These are phyloP conservation scores for Cladosporium sp. DNA, from an alignment of 2,329 filamentous ascomycete genomes.

Conservation along the genomic window DNA sequence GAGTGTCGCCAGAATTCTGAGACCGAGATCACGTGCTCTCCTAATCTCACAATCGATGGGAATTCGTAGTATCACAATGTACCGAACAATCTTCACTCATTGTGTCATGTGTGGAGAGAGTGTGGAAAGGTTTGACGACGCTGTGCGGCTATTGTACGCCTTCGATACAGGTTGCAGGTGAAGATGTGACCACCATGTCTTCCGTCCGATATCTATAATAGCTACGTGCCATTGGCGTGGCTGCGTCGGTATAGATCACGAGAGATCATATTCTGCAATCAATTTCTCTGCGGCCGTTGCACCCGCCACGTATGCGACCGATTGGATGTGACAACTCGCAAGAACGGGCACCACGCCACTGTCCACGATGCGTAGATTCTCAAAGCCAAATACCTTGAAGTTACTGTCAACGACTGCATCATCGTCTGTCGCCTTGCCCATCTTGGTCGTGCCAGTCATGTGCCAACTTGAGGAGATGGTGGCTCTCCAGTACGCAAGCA, in stretches of 20 bases:
- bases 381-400: constrained; percentile 58
- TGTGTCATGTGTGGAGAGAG: too few relatives aligned
- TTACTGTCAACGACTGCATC: constrained; percentile 52
- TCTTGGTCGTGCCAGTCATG: constrained; percentile 45
- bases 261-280: constrained; percentile 17
- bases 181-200: background rate
- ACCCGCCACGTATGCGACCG: constrained; percentile 20
- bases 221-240: background rate
- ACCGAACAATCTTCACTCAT: background rate
- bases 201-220: background rate
- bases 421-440: constrained; percentile 47
- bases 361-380: constrained; percentile 57
- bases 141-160: too few relatives aligned
- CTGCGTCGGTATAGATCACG: background rate
- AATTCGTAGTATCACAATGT: too few relatives aligned
- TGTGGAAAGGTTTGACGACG: too few relatives aligned
- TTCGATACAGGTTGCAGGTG: background rate
- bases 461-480: constrained; percentile 29
- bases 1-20: background rate
- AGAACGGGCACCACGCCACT: constrained; percentile 69
- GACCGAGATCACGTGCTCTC: background rate
- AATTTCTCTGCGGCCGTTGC: constrained; percentile 22
- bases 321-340: constrained; percentile 36
- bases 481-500: constrained; percentile 9
- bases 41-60: too few relatives aligned